These are phyloP conservation scores for Bipolaris oryzae DNA, from an alignment of 2,329 filamentous ascomycete genomes.

Conservation along the genomic window DNA sequence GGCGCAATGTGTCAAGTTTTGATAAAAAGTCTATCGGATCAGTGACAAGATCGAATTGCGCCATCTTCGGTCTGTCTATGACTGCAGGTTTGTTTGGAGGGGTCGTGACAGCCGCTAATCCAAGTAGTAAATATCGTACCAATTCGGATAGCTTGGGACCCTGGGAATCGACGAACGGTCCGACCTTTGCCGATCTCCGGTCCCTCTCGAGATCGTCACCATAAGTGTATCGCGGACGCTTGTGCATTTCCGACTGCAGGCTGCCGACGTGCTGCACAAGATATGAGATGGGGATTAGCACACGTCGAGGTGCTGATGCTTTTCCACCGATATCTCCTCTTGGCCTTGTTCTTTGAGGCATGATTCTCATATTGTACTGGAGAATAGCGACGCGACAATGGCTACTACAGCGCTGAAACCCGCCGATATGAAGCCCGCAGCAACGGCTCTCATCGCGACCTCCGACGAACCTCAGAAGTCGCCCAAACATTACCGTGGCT, in stretches of 20 bases:
- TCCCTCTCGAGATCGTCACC: constrained; percentile 40
- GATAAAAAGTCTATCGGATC: neutral
- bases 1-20: neutral
- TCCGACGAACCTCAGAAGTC: constrained; percentile 36
- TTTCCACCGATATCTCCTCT: neutral
- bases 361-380: constrained; percentile 22
- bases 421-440: constrained; percentile 29
- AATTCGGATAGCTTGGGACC: constrained; percentile 8
- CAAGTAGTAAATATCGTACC: constrained; percentile 12
- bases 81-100: constrained; percentile 15
- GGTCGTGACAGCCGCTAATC: constrained; percentile 18
- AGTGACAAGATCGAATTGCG: constrained; percentile 2
- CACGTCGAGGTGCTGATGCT: neutral
- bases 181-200: constrained; percentile 32
- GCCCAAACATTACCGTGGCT: constrained; percentile 82
- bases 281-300: neutral
- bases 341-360: constrained; percentile 18
- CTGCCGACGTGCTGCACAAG: constrained; percentile 6
- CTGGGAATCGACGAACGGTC: constrained; percentile 2
- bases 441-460: constrained; percentile 34
- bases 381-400: constrained; percentile 34
- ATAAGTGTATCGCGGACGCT: constrained; percentile 38
- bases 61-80: constrained; percentile 10
- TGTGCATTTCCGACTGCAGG: constrained; percentile 37
- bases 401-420: constrained; percentile 44